These are phyloP conservation scores for Drechslerella coelobrocha DNA, from an alignment of 2,329 filamentous ascomycete species.

Conservation along the genomic window DNA sequence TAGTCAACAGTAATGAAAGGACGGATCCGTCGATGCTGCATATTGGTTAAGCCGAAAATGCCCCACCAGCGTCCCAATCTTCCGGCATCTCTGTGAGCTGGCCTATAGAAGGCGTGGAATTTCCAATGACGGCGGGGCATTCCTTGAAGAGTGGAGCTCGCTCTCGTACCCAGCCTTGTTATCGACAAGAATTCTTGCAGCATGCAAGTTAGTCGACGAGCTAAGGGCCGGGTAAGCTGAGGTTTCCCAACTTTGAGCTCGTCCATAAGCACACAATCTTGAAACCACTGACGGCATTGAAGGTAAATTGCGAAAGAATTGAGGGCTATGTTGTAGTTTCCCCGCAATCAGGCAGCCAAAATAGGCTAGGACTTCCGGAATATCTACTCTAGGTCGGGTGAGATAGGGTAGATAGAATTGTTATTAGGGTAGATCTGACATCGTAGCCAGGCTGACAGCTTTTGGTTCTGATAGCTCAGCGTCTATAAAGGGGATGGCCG, in stretches of 20 bases:
- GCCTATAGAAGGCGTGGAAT: background rate
- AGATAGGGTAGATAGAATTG: constrained; percentile 19
- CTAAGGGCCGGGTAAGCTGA: no score
- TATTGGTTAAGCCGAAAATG: no score
- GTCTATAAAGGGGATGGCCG: constrained; percentile 18
- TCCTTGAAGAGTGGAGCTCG: background rate
- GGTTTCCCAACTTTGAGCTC: no score
- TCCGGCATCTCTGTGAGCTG: background rate
- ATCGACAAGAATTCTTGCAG: no score
- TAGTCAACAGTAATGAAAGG: no score
- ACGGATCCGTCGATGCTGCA: no score
- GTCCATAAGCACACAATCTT: no score
- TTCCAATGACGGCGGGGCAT: background rate
- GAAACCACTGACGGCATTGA: no score
- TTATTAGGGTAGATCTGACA: background rate
- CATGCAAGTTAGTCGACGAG: no score
- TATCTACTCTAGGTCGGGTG: constrained; percentile 8
- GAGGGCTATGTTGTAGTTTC: constrained; percentile 6
- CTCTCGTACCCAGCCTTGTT: no score
- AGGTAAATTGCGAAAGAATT: constrained; percentile 29
- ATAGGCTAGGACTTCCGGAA: constrained; percentile 1
- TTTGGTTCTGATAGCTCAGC: no score
- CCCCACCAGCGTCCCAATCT: background rate
- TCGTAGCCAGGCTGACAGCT: background rate
- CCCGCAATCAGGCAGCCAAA: constrained; percentile 22